phyloP scores from a whole-genome alignment of 108 stramenopile species.

The Halocafeteria seosinensis region DNA sequence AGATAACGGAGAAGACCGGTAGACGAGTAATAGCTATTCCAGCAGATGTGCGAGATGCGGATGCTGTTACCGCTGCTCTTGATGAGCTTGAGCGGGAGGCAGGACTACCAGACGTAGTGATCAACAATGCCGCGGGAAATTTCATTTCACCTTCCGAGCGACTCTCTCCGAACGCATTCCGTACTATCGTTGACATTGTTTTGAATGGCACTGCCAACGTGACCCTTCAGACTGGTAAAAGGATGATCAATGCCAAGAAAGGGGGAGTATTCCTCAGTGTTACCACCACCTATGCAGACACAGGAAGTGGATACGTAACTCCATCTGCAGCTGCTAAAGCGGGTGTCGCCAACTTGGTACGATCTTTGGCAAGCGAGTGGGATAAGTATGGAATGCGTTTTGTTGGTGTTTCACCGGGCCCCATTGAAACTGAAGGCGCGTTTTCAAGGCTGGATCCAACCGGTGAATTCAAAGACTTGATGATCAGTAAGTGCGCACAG shows the following conservation, averaged over 20 bases:
- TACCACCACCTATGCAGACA: slow-evolving; percentile 3
- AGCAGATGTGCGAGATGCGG: slow-evolving; percentile 8
- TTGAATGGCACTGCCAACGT: slow-evolving; percentile 4
- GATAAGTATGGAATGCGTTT: slow-evolving; percentile 9
- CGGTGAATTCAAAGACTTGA: not conserved
- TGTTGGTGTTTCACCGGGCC: slow-evolving; percentile 9
- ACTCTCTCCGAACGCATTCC: slow-evolving; percentile 6
- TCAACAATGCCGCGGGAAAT: slow-evolving; percentile 19
- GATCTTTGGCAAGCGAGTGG: slow-evolving; percentile 7
- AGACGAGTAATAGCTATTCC: not conserved
- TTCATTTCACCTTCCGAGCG: slow-evolving; percentile 14
- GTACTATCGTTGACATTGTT: slow-evolving; percentile 4
- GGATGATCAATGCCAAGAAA: not conserved
- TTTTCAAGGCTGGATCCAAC: not conserved
- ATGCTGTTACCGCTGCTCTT: not conserved
- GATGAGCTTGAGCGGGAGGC: not conserved
- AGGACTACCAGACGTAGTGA: not conserved
- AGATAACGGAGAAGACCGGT: not conserved
- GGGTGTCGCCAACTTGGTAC: slow-evolving; percentile 1
- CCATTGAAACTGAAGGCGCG: slow-evolving; percentile 4
- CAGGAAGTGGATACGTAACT: slow-evolving; percentile 1
- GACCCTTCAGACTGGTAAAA: not conserved
- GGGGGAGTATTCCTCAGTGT: not conserved
- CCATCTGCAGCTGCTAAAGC: slow-evolving; percentile 9
- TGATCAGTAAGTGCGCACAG: not conserved